Evolutionary conservation across 2,329 filamentous ascomycete genomes (phyloP).

Genomic region (Epichloe elymi): DNA sequence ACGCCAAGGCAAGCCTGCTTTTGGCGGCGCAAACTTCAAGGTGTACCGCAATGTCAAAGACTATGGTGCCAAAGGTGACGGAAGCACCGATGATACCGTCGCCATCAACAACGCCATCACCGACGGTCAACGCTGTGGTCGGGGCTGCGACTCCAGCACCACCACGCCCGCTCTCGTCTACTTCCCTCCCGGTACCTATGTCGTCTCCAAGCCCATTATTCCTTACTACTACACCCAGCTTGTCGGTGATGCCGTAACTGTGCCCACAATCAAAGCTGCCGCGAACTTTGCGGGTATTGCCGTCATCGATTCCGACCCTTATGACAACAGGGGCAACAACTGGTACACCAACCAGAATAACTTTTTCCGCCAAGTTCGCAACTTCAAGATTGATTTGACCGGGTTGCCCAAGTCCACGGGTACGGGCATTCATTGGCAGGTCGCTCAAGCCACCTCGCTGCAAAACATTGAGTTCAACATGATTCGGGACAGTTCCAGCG

Average conservation of each 20-base stretch:
- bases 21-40: constrained; percentile 42
- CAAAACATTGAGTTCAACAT: constrained; percentile 77
- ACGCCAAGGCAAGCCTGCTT: constrained; percentile 57
- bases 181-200: constrained; percentile 79
- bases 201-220: constrained; percentile 65
- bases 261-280: constrained; percentile 64
- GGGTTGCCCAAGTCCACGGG: constrained; percentile 46
- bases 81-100: constrained; percentile 65
- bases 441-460: constrained; percentile 68
- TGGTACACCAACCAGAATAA: constrained; percentile 75
- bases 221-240: constrained; percentile 92
- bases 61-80: constrained; percentile 58
- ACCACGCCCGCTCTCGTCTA: constrained; percentile 78
- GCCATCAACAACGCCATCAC: constrained; percentile 79
- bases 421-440: constrained; percentile 73
- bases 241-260: constrained; percentile 60
- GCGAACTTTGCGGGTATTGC: constrained; percentile 70
- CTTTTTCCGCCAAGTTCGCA: constrained; percentile 73
- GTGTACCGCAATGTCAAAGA: constrained; percentile 68
- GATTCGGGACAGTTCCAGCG: constrained; percentile 48
- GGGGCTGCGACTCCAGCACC: constrained; percentile 72
- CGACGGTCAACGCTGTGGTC: constrained; percentile 66
- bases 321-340: constrained; percentile 53
- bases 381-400: constrained; percentile 68
- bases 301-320: constrained; percentile 80